Percentiles rank a stretch among this genome's conserved stretches.
phyloP scores from a whole-genome alignment of 768 basidiomycete genomes.

The Collybia nuda region DNA sequence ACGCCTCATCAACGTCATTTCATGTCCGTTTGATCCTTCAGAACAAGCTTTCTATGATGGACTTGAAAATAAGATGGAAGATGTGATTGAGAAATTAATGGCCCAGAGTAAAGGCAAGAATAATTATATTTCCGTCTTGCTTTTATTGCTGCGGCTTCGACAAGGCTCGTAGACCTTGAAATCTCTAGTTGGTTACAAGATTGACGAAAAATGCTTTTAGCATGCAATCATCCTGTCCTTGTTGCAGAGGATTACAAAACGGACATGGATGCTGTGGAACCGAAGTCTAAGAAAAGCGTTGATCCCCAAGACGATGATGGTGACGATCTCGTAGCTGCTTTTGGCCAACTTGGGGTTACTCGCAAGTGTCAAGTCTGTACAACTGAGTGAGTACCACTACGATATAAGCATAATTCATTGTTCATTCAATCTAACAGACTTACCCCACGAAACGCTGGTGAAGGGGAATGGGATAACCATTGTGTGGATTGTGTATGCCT shows the following conservation, averaged over 20 bases:
- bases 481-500: slow-evolving; percentile 63
- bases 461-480: slow-evolving; percentile 41
- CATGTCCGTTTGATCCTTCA: slow-evolving; percentile 73
- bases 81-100: slow-evolving; percentile 68
- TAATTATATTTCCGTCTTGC: slow-evolving; percentile 69
- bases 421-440: slow-evolving; percentile 29
- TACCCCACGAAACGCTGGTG: slow-evolving; percentile 32
- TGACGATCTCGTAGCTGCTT: slow-evolving; percentile 75
- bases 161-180: slow-evolving; percentile 62
- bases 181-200: not conserved
- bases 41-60: slow-evolving; percentile 81
- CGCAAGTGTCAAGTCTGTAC: slow-evolving; percentile 83
- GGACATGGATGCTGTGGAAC: slow-evolving; percentile 77
- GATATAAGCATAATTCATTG: not conserved
- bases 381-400: slow-evolving; percentile 46
- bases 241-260: slow-evolving; percentile 73
- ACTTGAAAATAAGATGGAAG: slow-evolving; percentile 66
- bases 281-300: slow-evolving; percentile 51
- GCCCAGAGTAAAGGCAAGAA: slow-evolving; percentile 48
- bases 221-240: slow-evolving; percentile 87
- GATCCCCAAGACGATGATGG: slow-evolving; percentile 52
- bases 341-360: slow-evolving; percentile 68
- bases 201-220: slow-evolving; percentile 34
- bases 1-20: slow-evolving; percentile 66
- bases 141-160: slow-evolving; percentile 77